Evolutionary conservation across 129 eudicot genomes (phyloP).

Genomic region (Arctium lappa): DNA sequence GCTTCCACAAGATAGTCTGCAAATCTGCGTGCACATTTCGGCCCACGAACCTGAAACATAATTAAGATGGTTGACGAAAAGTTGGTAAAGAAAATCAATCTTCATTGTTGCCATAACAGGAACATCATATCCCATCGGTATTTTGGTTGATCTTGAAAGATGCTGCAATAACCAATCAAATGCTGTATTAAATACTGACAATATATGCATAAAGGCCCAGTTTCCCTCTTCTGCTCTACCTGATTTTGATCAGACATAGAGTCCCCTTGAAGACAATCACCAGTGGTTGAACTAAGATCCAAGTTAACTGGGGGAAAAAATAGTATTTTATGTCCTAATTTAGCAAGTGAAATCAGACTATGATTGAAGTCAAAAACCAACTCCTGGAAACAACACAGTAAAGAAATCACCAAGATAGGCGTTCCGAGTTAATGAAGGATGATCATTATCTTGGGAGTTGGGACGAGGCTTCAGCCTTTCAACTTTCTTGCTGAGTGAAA

Average conservation of each 20-base stretch:
- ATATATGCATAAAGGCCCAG: background rate
- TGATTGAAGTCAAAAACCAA: background rate
- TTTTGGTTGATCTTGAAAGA: background rate
- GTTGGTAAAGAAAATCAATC: background rate
- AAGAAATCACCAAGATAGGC: background rate
- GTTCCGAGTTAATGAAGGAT: too few species aligned
- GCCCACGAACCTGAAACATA: conserved; percentile 78
- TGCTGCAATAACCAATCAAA: background rate
- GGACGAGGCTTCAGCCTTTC: too few species aligned
- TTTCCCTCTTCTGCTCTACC: background rate
- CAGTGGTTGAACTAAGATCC: background rate
- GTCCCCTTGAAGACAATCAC: background rate
- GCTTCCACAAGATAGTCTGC: conserved; percentile 60
- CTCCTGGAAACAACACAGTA: background rate
- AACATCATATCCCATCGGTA: background rate
- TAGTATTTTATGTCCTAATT: background rate
- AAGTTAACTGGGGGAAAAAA: background rate
- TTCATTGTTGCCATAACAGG: background rate
- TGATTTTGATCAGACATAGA: background rate
- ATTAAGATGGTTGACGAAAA: background rate
- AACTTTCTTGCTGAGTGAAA: too few species aligned
- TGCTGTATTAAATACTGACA: background rate
- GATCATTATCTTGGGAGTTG: too few species aligned
- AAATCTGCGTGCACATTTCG: conserved; percentile 81
- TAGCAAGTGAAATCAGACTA: background rate